Evolutionary conservation across 352 stramenopile species (phyloP).

Genomic region (Globisporangium abappressorium): DNA sequence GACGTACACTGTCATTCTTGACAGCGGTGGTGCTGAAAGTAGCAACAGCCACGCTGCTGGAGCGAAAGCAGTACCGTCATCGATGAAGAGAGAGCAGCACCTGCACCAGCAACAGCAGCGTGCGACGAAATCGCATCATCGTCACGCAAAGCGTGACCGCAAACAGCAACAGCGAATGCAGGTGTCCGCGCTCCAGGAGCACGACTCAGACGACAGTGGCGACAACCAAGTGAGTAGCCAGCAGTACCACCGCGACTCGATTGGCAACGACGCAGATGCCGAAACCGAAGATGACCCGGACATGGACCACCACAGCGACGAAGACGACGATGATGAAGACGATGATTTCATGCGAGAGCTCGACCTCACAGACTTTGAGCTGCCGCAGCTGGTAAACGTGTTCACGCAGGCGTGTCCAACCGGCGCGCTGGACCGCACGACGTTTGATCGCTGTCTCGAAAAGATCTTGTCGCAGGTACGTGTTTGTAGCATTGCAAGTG

Average conservation of each 20-base stretch:
- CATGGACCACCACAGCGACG: conserved; percentile 14
- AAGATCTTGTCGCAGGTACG: conserved; percentile 77
- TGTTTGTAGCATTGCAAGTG: not conserved
- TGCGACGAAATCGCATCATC: conserved; percentile 2
- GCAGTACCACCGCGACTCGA: conserved; percentile 15
- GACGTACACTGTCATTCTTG: conserved; percentile 41
- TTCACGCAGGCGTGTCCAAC: conserved; percentile 78
- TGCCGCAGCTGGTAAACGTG: conserved; percentile 80
- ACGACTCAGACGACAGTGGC: conserved; percentile 16
- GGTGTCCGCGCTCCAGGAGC: conserved; percentile 8
- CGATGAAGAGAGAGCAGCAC: conserved; percentile 7
- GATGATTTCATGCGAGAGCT: conserved; percentile 50
- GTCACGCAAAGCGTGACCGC: conserved; percentile 9
- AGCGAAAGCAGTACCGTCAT: not conserved
- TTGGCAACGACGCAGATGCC: conserved; percentile 20
- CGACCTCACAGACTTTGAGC: conserved; percentile 80
- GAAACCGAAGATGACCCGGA: conserved; percentile 21
- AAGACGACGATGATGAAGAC: conserved; percentile 26
- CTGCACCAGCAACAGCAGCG: conserved; percentile 1
- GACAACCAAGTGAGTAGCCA: conserved; percentile 20
- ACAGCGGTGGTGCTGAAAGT: conserved; percentile 5
- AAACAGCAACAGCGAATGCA: conserved; percentile 13
- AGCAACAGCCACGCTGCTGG: not conserved
- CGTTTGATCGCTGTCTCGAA: conserved; percentile 68
- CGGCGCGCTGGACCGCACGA: conserved; percentile 60